Evolutionary conservation across 129 eudicot species (phyloP).

Genomic region (Centrapalus pauciflorus): DNA sequence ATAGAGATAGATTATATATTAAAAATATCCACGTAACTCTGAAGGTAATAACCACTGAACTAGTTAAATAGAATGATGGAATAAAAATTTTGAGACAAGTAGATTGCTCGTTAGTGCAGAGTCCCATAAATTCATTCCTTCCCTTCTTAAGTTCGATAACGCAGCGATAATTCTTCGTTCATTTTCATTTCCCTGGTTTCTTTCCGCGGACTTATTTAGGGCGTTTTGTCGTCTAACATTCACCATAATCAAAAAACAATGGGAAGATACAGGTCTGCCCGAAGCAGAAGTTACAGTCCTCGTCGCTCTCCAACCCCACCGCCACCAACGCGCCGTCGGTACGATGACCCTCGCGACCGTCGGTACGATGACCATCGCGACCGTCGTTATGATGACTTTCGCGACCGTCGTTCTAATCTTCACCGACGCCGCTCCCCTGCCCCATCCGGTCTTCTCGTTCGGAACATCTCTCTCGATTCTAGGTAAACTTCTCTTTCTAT

Average conservation of each 20-base stretch:
- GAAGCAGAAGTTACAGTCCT: conserved; percentile 62
- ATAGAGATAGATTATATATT: too few species aligned
- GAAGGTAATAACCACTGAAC: too few species aligned
- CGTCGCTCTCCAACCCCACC: conserved; percentile 40
- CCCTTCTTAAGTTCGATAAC: too few species aligned
- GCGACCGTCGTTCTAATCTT: conserved; percentile 21
- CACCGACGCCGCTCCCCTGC: conserved; percentile 61
- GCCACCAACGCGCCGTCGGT: conserved; percentile 30
- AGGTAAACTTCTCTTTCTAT: conserved; percentile 30
- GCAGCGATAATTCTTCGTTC: too few species aligned
- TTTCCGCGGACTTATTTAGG: conserved; percentile 3
- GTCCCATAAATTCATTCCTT: too few species aligned
- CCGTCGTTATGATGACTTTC: conserved; percentile 37
- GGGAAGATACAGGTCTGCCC: conserved; percentile 47
- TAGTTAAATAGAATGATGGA: too few species aligned
- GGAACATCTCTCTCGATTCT: conserved; percentile 77
- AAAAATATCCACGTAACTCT: too few species aligned
- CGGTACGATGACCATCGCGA: conserved; percentile 54
- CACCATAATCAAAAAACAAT: conserved; percentile 1
- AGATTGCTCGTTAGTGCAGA: too few species aligned
- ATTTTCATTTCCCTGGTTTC: background rate
- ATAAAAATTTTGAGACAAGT: too few species aligned
- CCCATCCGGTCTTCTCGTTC: conserved; percentile 87
- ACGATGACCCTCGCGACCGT: conserved; percentile 32
- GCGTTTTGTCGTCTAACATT: background rate